Percentiles rank a stretch among this genome's conserved stretches.
These are phyloP conservation scores for Cryptosporidium sp. DNA, from an alignment of 169 alveolate species.

Conservation along the genomic window DNA sequence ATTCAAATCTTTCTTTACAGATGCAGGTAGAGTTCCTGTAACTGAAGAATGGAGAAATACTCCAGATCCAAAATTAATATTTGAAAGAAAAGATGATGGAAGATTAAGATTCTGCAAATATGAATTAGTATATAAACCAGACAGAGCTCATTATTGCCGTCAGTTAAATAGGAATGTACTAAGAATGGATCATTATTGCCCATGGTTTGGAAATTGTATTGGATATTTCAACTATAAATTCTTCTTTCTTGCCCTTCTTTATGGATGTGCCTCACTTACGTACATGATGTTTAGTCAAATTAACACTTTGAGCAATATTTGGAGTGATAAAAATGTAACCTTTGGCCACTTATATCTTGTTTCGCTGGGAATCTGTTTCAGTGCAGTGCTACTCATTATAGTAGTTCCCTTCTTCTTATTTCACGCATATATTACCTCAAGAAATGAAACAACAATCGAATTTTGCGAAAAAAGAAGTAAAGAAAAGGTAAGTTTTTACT, in stretches of 20 bases:
- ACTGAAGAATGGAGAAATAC: constrained; percentile 76
- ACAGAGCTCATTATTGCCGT: constrained; percentile 70
- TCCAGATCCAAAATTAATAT: constrained; percentile 62
- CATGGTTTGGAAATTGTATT: constrained; percentile 75
- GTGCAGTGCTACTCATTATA: constrained; percentile 58
- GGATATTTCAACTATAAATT: constrained; percentile 74
- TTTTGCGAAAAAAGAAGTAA: constrained; percentile 81
- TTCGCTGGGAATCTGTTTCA: constrained; percentile 41
- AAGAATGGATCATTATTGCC: constrained; percentile 74
- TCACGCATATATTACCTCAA: constrained; percentile 77
- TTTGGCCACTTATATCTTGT: constrained; percentile 53
- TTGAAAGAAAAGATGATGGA: constrained; percentile 72
- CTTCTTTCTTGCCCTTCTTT: constrained; percentile 80
- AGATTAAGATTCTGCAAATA: constrained; percentile 75
- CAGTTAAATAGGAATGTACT: constrained; percentile 55
- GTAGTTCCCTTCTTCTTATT: constrained; percentile 79
- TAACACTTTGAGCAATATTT: constrained; percentile 65
- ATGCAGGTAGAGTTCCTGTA: constrained; percentile 71
- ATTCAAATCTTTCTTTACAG: constrained; percentile 62
- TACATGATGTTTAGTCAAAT: constrained; percentile 6
- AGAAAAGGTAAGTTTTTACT: constrained; percentile 56
- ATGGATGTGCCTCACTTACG: constrained; percentile 50
- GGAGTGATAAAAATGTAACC: constrained; percentile 67
- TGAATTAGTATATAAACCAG: constrained; percentile 73
- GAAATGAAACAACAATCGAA: constrained; percentile 80